Conservation (phyloP, 345 rosid species). For the Rhodomyrtus tomentosa region DNA sequence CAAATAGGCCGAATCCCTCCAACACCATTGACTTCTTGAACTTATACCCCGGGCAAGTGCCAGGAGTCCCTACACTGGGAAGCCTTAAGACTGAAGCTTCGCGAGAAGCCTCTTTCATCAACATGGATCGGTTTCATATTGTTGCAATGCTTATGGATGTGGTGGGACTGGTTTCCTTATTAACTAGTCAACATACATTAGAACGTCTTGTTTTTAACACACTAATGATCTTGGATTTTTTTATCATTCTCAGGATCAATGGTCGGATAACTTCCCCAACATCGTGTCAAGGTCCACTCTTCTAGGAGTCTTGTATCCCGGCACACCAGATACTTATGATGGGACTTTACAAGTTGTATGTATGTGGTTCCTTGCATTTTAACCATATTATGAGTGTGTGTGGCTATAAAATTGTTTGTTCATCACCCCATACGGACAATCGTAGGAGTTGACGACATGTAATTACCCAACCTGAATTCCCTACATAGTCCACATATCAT, state of each 20-base stretch:
- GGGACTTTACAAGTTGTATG: conserved; percentile 42
- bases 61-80: not conserved
- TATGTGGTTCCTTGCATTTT: not conserved
- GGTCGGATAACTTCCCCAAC: conserved; percentile 22
- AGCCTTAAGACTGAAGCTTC: not conserved
- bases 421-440: not conserved
- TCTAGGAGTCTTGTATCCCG: conserved; percentile 19
- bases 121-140: not conserved
- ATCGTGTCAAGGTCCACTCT: conserved; percentile 26
- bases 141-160: not conserved
- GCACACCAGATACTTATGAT: conserved; percentile 11
- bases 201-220: not conserved
- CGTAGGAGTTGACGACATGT: not conserved
- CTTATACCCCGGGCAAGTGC: not conserved
- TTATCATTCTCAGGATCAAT: conserved; percentile 19
- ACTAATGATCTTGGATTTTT: not conserved
- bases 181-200: not conserved
- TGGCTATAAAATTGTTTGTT: not conserved
- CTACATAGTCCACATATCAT: not conserved
- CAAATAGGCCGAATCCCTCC: not conserved
- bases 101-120: not conserved
- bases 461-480: not conserved
- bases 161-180: not conserved
- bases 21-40: not conserved
- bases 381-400: not conserved